A percentile compares a stretch with the other conserved stretches of the same genome.
phyloP scores from a whole-genome alignment of 306 rosid species.

The Rosa persica region DNA sequence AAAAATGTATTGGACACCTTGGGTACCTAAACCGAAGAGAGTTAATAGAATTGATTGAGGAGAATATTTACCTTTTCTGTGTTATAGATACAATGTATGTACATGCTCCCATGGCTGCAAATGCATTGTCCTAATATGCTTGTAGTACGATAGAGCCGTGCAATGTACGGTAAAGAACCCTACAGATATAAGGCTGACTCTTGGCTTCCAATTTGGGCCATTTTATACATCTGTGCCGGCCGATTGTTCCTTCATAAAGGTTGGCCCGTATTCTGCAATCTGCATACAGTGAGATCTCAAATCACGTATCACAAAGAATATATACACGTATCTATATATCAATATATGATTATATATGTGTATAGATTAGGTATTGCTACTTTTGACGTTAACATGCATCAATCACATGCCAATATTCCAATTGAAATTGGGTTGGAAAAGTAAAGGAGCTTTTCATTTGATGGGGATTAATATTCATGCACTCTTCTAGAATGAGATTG shows the following conservation, averaged over 20 bases:
- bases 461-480: conserved; percentile 8
- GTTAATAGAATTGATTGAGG: too few species aligned
- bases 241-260: neutral
- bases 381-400: conserved; percentile 19
- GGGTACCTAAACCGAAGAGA: too few species aligned
- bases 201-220: conserved; percentile 44
- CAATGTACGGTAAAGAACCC: conserved; percentile 27
- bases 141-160: conserved; percentile 16
- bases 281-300: conserved; percentile 11
- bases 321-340: neutral
- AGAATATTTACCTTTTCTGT: too few species aligned
- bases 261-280: neutral
- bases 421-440: conserved; percentile 35
- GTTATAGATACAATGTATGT: too few species aligned
- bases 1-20: too few species aligned
- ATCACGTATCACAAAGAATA: neutral
- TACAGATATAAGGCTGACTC: conserved; percentile 30
- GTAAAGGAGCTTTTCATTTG: conserved; percentile 37
- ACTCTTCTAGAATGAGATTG: conserved; percentile 2
- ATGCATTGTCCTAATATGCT: neutral
- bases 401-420: conserved; percentile 41
- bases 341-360: neutral
- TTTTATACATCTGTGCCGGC: conserved; percentile 12
- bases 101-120: too few species aligned
- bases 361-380: neutral